A percentile compares a stretch with the other conserved stretches of the same genome.
These are phyloP conservation scores for Cladophialophora bantiana DNA, from an alignment of 2,329 filamentous ascomycete genomes.

Conservation along the genomic window DNA sequence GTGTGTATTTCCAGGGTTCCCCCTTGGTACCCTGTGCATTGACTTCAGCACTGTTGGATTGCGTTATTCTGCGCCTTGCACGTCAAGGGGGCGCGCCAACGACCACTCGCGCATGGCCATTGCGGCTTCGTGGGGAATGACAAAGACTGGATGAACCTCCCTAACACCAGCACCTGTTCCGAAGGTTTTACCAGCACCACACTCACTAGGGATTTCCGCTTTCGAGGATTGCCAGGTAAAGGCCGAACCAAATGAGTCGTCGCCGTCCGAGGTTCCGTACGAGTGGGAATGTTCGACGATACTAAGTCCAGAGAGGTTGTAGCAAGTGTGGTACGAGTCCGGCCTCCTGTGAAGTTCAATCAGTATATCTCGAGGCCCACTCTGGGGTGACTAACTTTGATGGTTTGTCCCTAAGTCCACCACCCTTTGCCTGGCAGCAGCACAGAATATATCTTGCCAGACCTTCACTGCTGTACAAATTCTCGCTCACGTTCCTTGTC, in stretches of 20 bases:
- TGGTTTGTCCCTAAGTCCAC: slow-evolving; percentile 92
- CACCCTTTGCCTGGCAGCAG: slow-evolving; percentile 80
- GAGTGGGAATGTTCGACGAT: slow-evolving; percentile 73
- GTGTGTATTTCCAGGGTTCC: not conserved
- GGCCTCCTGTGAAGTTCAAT: slow-evolving; percentile 62
- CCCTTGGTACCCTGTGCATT: slow-evolving; percentile 21
- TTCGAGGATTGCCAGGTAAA: slow-evolving; percentile 51
- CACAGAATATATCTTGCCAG: slow-evolving; percentile 87
- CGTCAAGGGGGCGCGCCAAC: slow-evolving; percentile 64
- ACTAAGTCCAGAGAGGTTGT: slow-evolving; percentile 85
- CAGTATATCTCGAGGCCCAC: slow-evolving; percentile 34
- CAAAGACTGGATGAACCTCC: slow-evolving; percentile 82
- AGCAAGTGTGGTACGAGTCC: slow-evolving; percentile 92
- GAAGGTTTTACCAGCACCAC: slow-evolving; percentile 25
- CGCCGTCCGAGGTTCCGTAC: slow-evolving; percentile 46
- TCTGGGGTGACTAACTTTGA: slow-evolving; percentile 69
- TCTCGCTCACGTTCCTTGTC: slow-evolving; percentile 34
- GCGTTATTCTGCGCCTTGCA: slow-evolving; percentile 36
- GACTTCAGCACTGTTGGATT: slow-evolving; percentile 4
- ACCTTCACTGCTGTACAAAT: slow-evolving; percentile 79
- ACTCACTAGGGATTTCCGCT: slow-evolving; percentile 56
- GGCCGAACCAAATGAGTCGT: slow-evolving; percentile 45
- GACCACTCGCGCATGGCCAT: slow-evolving; percentile 72
- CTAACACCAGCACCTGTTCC: slow-evolving; percentile 57
- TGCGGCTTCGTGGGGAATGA: slow-evolving; percentile 75